Evolutionary conservation across 306 rosid genomes (phyloP), one percentile per base, ranked within the genome.

Genomic region (Gynostemma pentaphyllum): DNA sequence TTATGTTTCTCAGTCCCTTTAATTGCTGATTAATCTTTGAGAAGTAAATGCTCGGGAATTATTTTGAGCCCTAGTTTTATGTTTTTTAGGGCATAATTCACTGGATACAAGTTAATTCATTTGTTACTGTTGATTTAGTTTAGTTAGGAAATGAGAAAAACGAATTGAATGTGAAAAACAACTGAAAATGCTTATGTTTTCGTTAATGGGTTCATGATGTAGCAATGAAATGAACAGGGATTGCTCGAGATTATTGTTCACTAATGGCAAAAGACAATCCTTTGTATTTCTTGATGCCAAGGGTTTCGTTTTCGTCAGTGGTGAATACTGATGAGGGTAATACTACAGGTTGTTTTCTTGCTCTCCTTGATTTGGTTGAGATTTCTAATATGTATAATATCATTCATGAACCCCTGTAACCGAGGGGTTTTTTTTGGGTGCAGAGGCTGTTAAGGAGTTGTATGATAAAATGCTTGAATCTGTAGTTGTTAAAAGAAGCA

Each of bases 361-460:
- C 18, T 72, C 42, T 48, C n/a, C 54, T 2, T 24, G 42, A 55
- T 64, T 71, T 18, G 7, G 16, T 41, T 40, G 18, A 48, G 39
- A 4, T 68, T 21, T 62, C 49, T 61, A 67, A 18, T 52, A 14
- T 49, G 71, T 37, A 23, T 16, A n/a, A 4, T 15, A 14, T 37
- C 0, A 3, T 49, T 24, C 41, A 9, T 39, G 48, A 34, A 63
- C 72, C 78, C 56, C 49, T n/a, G 21, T 24, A 59, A 44, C 62
- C n/a, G n/a, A 23, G 34, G 45, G 49, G 28, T 47, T 22, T 12
- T 44, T 67, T 13, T 67, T 74, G 28, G 72, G 46, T 76, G 82
- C 80, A 88, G 99, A 75, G 75, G 68, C 74, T 52, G 95, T 79
- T 66, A 92, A 92, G 84, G 94, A 84, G 66, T 68, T 84, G 7